phyloP scores from a whole-genome alignment of 345 rosid species.

The Camelina neglecta region DNA sequence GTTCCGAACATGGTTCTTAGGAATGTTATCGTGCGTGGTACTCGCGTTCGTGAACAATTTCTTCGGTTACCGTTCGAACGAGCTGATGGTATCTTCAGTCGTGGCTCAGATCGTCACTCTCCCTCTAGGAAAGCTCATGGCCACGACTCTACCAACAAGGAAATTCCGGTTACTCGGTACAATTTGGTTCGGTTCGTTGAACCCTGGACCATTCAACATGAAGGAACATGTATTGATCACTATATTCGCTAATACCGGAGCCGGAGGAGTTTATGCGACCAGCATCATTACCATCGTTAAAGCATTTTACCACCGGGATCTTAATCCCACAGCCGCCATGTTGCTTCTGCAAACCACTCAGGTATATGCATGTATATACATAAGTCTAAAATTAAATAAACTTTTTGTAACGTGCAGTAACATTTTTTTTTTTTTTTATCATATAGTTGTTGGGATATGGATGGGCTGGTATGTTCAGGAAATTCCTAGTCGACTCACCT shows the following conservation, averaged over 20 bases:
- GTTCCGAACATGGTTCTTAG: slow-evolving; percentile 63
- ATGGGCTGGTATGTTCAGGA: slow-evolving; percentile 64
- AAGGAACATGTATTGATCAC: slow-evolving; percentile 65
- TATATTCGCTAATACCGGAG: slow-evolving; percentile 56
- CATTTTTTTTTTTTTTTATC: background rate
- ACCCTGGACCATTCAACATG: slow-evolving; percentile 59
- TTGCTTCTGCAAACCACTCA: slow-evolving; percentile 69
- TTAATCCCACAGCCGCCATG: slow-evolving; percentile 47
- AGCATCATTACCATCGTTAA: slow-evolving; percentile 51
- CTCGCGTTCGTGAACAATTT: slow-evolving; percentile 61
- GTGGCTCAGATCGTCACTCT: slow-evolving; percentile 56
- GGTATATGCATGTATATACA: slow-evolving; percentile 39
- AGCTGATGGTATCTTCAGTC: slow-evolving; percentile 42
- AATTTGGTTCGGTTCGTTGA: slow-evolving; percentile 49
- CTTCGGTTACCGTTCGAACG: slow-evolving; percentile 54
- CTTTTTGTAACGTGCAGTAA: too few species aligned
- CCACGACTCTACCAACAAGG: slow-evolving; percentile 50
- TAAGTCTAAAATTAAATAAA: background rate
- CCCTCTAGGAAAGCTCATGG: slow-evolving; percentile 59
- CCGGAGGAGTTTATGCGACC: slow-evolving; percentile 51
- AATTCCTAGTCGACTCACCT: slow-evolving; percentile 56
- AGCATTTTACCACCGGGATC: slow-evolving; percentile 51
- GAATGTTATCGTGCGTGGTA: slow-evolving; percentile 48
- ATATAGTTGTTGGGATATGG: slow-evolving; percentile 63
- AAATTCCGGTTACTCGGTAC: slow-evolving; percentile 43